phyloP scores from a whole-genome alignment of 2,329 filamentous ascomycete genomes.

The Thelonectria olida region DNA sequence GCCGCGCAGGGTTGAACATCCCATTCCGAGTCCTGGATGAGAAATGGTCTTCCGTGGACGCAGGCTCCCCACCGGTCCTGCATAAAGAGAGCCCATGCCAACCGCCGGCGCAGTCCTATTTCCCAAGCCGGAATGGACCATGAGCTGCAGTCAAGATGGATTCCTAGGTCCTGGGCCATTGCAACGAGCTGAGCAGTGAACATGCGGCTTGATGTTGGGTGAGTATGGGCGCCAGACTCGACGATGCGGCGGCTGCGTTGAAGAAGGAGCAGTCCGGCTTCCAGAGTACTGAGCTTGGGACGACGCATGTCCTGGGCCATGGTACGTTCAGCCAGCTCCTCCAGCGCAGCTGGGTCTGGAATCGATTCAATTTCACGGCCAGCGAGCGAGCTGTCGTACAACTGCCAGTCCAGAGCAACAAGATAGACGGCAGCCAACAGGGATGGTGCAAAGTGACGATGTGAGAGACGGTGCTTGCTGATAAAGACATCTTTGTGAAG shows the following conservation, averaged over 20 bases:
- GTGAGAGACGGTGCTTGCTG: constrained; percentile 67
- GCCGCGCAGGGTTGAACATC: constrained; percentile 52
- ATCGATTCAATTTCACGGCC: constrained; percentile 42
- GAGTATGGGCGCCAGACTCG: constrained; percentile 32
- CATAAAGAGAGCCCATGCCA: constrained; percentile 73
- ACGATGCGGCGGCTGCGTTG: constrained; percentile 56
- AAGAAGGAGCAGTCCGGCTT: constrained; percentile 63
- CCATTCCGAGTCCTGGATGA: constrained; percentile 65
- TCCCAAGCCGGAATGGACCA: constrained; percentile 74
- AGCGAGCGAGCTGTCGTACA: constrained; percentile 62
- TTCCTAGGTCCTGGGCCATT: constrained; percentile 65
- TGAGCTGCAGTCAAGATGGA: constrained; percentile 68
- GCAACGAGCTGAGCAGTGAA: constrained; percentile 64
- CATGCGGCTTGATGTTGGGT: constrained; percentile 50
- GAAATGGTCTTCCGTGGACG: constrained; percentile 65
- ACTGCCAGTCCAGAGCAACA: constrained; percentile 69
- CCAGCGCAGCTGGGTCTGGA: constrained; percentile 44
- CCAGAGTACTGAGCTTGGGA: constrained; percentile 64
- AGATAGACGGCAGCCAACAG: constrained; percentile 69
- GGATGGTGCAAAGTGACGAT: constrained; percentile 67
- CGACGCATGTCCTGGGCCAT: constrained; percentile 58
- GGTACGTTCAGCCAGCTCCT: constrained; percentile 53
- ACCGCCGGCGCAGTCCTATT: constrained; percentile 65
- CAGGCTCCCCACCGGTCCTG: constrained; percentile 71
- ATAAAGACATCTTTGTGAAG: constrained; percentile 69